A percentile compares a stretch with the other conserved stretches of the same genome.
Evolutionary conservation across 164 flowering plant genomes (phyloP).

Genomic region (grape (Vitis vinifera)): ASM3070453v1 NC_081823.1:9479501-9480000

Average conservation of each 20-base stretch:
- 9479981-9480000: too few relatives aligned
- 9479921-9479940: constrained; percentile 35
- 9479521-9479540: constrained; percentile 7
- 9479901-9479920: constrained; percentile 14
- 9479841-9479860: constrained; percentile 20
- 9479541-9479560: constrained; percentile 45
- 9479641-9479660: constrained; percentile 26
- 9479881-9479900: constrained; percentile 24
- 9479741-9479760: constrained; percentile 13
- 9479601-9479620: constrained; percentile 22
- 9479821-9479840: constrained; percentile 28
- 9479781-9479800: constrained; percentile 34
- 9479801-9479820: constrained; percentile 39
- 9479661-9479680: constrained; percentile 20
- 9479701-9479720: constrained; percentile 34
- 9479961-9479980: too few relatives aligned
- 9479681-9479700: constrained; percentile 33
- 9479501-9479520: constrained; percentile 6
- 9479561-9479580: constrained; percentile 28
- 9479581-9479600: constrained; percentile 24
- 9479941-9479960: too few relatives aligned
- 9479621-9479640: constrained; percentile 55
- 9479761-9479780: constrained; percentile 22
- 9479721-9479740: constrained; percentile 9
- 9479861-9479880: constrained; percentile 10